Evolutionary conservation across 352 stramenopile genomes (phyloP), one percentile per base, ranked within the genome.

Genomic region (Pythium graminicola): DNA sequence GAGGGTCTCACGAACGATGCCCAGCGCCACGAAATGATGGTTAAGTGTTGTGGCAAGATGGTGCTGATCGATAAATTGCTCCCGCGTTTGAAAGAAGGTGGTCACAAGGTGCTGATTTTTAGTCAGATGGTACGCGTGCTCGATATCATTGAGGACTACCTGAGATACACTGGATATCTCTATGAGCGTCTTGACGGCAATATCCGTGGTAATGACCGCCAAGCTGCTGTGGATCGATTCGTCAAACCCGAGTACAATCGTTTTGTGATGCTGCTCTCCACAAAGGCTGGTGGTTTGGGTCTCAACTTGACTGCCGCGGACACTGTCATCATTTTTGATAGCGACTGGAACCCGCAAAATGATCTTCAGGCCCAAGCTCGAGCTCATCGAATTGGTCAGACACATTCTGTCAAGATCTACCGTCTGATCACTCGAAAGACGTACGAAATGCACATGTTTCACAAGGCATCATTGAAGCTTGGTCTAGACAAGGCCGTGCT

Each of bases 91-190:
- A 97, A 98, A 60, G 81, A 91, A 44, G 95, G 97, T 48, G 95
- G 96, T 3, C 97, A 99, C 67, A 95, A 97, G 31, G 93, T 99
- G 24, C 79, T 99, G 13, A 93, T 99, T 19, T 99, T 99, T 67
- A 98, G 89, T 45, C 97, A 99, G 73, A 95, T 97, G 83, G 97
- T 98, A 40, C 96, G 96, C 31, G 98, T 99, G 67, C 73, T 99
- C 42, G 95, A 99, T 67, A 97, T 99, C 28, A 93, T 99, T 19
- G 95, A 99, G 62, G 97, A 99, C 62, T 99, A 99, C 70, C 68
- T 99, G 24, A 70, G 86, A 24, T 86, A 85, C 42, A 81, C 93
- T 26, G 80, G 85, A 3, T 95, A 98, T 64, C 69, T 94, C 20
- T 98, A 94, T 76, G 96, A 99, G 62, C 83, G 97, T 13, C 93